Conservation (phyloP, 2,329 filamentous ascomycete species). For the Pseudogymnoascus sp. region DNA sequence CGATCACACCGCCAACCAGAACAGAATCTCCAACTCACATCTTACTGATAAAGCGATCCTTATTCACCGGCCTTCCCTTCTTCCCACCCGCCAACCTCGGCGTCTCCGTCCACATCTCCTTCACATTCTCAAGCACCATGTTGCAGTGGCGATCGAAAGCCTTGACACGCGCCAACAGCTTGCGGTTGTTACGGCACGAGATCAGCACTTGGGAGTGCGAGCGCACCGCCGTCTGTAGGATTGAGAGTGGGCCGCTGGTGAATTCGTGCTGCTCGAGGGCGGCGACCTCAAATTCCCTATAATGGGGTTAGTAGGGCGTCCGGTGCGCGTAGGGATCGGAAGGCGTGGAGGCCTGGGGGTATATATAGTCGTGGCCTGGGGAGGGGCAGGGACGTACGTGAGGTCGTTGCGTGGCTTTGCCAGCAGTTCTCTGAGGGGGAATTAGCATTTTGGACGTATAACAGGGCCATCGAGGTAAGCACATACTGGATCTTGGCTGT, state of each 20-base stretch:
- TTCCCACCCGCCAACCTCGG: conserved; percentile 76
- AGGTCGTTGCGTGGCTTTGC: conserved; percentile 84
- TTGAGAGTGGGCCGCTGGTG: conserved; percentile 74
- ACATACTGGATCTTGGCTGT: conserved; percentile 60
- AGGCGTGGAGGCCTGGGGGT: conserved; percentile 15
- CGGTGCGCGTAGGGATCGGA: conserved; percentile 7
- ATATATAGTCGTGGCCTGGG: conserved; percentile 12
- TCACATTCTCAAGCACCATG: conserved; percentile 95
- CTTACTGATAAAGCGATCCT: conserved; percentile 97
- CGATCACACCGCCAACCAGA: conserved; percentile 13
- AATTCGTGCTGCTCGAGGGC: conserved; percentile 75
- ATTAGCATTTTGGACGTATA: conserved; percentile 17
- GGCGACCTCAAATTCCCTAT: conserved; percentile 85
- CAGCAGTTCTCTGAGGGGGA: conserved; percentile 64
- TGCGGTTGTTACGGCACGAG: conserved; percentile 96
- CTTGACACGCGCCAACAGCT: conserved; percentile 93
- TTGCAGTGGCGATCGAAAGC: conserved; percentile 99
- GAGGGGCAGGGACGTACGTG: conserved; percentile 57
- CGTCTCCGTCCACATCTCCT: conserved; percentile 99
- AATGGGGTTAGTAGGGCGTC: conserved; percentile 18
- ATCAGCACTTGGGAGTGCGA: conserved; percentile 94
- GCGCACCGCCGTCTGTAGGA: conserved; percentile 93
- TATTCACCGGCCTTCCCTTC: conserved; percentile 87
- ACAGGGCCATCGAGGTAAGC: background rate
- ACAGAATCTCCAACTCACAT: conserved; percentile 52